Conservation (phyloP, 805 yeast species). For the Kazachstania psychrophila region DNA sequence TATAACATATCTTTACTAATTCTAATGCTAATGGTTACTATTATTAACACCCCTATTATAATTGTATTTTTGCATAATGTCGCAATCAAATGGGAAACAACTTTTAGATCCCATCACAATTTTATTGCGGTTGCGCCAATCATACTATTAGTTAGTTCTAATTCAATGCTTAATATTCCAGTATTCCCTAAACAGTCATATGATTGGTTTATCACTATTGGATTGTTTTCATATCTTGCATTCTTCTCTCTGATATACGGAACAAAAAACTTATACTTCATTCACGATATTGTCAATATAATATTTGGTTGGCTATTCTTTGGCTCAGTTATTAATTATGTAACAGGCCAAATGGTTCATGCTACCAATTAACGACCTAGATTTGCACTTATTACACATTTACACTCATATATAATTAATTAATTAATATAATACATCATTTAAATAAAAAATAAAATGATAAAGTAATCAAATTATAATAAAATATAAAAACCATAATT, state of each 20-base stretch:
- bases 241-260: constrained; percentile 66
- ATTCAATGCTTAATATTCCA: constrained; percentile 44
- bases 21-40: constrained; percentile 68
- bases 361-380: too few relatives aligned
- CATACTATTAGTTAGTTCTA: constrained; percentile 46
- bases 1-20: constrained; percentile 55
- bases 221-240: constrained; percentile 42
- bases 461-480: too few relatives aligned
- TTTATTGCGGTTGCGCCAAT: constrained; percentile 69
- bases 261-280: constrained; percentile 71
- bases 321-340: constrained; percentile 3
- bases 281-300: constrained; percentile 67
- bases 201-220: constrained; percentile 29
- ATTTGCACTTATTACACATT: too few relatives aligned
- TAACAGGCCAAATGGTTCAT: background rate
- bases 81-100: constrained; percentile 68
- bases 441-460: too few relatives aligned
- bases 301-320: constrained; percentile 37
- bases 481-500: too few relatives aligned
- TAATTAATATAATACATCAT: too few relatives aligned
- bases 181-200: constrained; percentile 14
- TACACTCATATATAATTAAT: too few relatives aligned
- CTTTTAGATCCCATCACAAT: constrained; percentile 82
- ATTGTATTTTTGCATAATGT: constrained; percentile 77
- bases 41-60: constrained; percentile 68